These are phyloP conservation scores for Purpureocillium lavendulum DNA, from an alignment of 2,329 filamentous ascomycete genomes.

Conservation along the genomic window DNA sequence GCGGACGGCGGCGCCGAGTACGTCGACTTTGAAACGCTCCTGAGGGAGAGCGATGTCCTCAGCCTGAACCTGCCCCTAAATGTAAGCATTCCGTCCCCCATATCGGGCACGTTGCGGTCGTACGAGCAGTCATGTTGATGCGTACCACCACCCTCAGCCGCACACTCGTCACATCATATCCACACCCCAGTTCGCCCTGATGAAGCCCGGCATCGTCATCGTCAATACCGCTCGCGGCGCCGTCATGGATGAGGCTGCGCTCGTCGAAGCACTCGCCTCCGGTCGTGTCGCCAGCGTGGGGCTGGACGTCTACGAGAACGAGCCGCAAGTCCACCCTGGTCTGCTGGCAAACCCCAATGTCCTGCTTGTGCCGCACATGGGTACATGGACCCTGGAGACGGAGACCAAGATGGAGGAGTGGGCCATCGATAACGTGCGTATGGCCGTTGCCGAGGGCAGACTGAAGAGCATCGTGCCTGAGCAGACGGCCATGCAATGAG, in stretches of 20 bases:
- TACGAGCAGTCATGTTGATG: neutral
- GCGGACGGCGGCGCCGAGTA: conserved; percentile 53
- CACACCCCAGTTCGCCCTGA: conserved; percentile 59
- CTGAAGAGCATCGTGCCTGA: conserved; percentile 66
- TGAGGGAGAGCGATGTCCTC: conserved; percentile 64
- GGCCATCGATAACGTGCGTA: conserved; percentile 61
- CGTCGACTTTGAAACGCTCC: conserved; percentile 64
- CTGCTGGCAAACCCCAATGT: conserved; percentile 63
- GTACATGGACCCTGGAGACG: conserved; percentile 67
- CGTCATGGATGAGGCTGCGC: conserved; percentile 72
- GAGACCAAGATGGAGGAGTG: conserved; percentile 65
- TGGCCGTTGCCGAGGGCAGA: conserved; percentile 52
- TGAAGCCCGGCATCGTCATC: conserved; percentile 71
- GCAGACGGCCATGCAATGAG: conserved; percentile 36
- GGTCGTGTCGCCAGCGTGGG: conserved; percentile 65
- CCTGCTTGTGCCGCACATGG: conserved; percentile 77
- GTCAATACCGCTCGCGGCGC: conserved; percentile 79
- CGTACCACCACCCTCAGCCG: conserved; percentile 23
- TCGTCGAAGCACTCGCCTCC: conserved; percentile 62
- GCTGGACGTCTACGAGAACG: conserved; percentile 76
- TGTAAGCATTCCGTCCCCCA: conserved; percentile 43
- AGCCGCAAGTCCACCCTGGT: conserved; percentile 67
- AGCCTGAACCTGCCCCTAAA: conserved; percentile 77
- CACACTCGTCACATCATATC: conserved; percentile 71
- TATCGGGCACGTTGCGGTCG: neutral